Base-by-base conservation (phyloP, 2,329 filamentous ascomycete species). In the Fusarium verrucosum region DNA sequence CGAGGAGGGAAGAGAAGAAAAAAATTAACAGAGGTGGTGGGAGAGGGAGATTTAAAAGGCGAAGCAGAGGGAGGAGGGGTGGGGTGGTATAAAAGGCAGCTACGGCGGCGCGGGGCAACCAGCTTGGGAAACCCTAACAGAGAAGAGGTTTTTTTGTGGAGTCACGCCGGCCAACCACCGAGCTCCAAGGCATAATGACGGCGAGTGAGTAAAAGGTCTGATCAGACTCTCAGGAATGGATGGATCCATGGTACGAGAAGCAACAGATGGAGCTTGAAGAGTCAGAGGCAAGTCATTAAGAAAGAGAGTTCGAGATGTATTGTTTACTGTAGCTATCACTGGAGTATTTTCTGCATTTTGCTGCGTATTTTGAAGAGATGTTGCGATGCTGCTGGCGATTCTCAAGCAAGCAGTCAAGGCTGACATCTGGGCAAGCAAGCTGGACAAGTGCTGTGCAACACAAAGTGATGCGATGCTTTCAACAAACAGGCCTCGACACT, bases 31-130 rank as follows among this genome's bases (percentile, higher is more conserved):
- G 62, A 61, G 71, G 69, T 61, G 74, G 77, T 73, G 76, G 76
- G 76, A 74, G 74, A 72, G 74, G 68, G 72, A 72, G 74, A 73
- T 75, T 78, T 77, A 77, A 78, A 77, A 76, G 72, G 75, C 61
- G 62, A 69, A 69, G 65, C 60, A 68, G 70, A 66, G 66, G 70
- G 69, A 58, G 72, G 72, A 56, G 72, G 71, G 72, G 65, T 53
- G 60, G 58, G 62, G 64, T 65, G 70, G 65, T 65, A 70, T 63
- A 63, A 58, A 58, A 70, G 68, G 54, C 70, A 69, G 62, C 35
- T 63, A 52, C 68, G 56, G 46, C 44, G 63, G 75, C 74, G 75
- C 75, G 74, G 74, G 76, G 75, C 75, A 78, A 76, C 62, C 64
- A 74, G 54, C 22, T 58, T 52, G 66, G 51, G 65, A 70, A 76